Percentiles rank a stretch among this genome's conserved stretches.
Evolutionary conservation across 805 yeast genomes (phyloP).

Genomic region (Dipodascus geniculatus): DNA sequence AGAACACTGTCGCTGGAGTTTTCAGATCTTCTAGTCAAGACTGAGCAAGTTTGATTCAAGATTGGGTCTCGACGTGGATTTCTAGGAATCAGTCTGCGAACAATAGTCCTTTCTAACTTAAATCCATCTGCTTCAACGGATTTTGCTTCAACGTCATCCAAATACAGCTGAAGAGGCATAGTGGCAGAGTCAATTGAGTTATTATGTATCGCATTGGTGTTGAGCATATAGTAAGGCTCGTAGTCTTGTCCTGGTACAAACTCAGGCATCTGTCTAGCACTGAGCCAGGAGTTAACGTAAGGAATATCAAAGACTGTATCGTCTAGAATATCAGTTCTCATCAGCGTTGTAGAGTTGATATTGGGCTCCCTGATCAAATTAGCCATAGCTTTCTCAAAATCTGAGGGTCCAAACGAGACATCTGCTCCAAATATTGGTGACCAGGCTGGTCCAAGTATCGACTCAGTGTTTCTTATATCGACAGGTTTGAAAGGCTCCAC

Average conservation of each 20-base stretch:
- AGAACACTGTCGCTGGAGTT: slow-evolving; percentile 26
- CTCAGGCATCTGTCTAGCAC: not conserved
- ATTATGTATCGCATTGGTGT: not conserved
- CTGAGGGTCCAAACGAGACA: slow-evolving; percentile 39
- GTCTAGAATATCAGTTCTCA: slow-evolving; percentile 65
- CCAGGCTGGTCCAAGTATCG: slow-evolving; percentile 52
- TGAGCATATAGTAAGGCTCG: slow-evolving; percentile 11
- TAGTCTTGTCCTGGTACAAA: not conserved
- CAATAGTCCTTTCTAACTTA: slow-evolving; percentile 30
- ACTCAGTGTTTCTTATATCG: slow-evolving; percentile 29
- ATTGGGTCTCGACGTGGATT: slow-evolving; percentile 78
- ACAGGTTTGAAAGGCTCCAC: slow-evolving; percentile 17
- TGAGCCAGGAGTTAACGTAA: not conserved
- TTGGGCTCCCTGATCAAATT: slow-evolving; percentile 76
- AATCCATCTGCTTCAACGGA: slow-evolving; percentile 4
- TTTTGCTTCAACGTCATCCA: slow-evolving; percentile 14
- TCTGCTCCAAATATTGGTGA: slow-evolving; percentile 40
- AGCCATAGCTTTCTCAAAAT: slow-evolving; percentile 66
- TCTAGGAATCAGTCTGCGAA: slow-evolving; percentile 84
- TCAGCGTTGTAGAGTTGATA: slow-evolving; percentile 80
- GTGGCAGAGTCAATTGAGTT: slow-evolving; percentile 31
- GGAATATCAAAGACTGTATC: slow-evolving; percentile 14
- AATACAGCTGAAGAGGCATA: slow-evolving; percentile 20
- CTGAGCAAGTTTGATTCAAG: slow-evolving; percentile 75
- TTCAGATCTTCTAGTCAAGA: slow-evolving; percentile 19